Base-by-base conservation (phyloP, 139 green algal genomes). In the Volvox reticuliferus region DNA sequence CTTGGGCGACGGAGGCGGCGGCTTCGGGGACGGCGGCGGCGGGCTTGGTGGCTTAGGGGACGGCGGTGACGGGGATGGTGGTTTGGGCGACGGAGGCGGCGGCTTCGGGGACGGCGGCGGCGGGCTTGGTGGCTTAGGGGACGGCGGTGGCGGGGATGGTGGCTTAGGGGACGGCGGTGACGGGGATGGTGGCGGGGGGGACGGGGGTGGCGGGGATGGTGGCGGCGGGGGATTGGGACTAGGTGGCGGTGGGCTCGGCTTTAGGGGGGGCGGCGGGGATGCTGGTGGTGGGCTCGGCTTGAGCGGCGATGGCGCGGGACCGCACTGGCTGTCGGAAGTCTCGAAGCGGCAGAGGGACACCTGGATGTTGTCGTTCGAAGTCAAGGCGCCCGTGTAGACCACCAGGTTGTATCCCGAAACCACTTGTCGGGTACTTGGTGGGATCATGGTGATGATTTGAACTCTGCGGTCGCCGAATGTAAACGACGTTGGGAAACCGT, bases 301-400 rank as follows among this genome's bases (percentile, higher is more conserved):
- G n/a, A n/a, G 78, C 9, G 32, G 3, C 0, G 35, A 5, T n/a
- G 1, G 77, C 32, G 19, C 32, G 2, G 14, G 82, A 63, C n/a
- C n/a, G 65, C 82, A 88, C 35, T 88, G 63, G 5, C 33, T 28
- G 9, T 21, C 22, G 16, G 32, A 6, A 13, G 21, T 3, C 12
- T 26, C 32, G 62, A 62, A 88, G 33, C 82, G 82, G 82, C 82
- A 88, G 19, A 88, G 22, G 82, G 62, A 21, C 33, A 88, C 82
- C 12, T 67, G 32, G 28, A 88, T 65, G 63, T 36, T 79, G 65
- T 79, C 65, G 33, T 33, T 65, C 0, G 33, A 65, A 18, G 71
- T 36, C 82, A 65, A 88, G 19, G 9, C 2, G 20, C 82, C 35
- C 17, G 28, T 17, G 82, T 79, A 88, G 22, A 88, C 65, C 22